Evolutionary conservation across 2,329 filamentous ascomycete genomes (phyloP), one percentile per base, ranked within the genome.

Genomic region (Fusarium falciforme): DNA sequence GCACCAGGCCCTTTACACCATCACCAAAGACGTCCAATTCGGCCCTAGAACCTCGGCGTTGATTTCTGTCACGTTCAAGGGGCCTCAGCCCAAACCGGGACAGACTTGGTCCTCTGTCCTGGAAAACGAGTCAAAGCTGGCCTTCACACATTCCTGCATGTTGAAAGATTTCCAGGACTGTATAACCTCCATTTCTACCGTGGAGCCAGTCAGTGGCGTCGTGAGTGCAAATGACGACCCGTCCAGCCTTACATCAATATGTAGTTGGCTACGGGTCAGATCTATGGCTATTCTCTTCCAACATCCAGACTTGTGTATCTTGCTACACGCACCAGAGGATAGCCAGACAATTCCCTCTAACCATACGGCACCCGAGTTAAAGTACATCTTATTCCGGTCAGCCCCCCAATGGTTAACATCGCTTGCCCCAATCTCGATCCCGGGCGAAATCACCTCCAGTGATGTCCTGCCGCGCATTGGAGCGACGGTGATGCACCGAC

Each of bases 321-420:
- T 89, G 6, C 47, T 87, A 1, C 84, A 84, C 59, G 82, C 85
- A 2, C 67, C 79, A 2, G 77, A 76, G 16, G 63, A 17, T n/a
- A 16, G 69, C 71, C 20, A 31, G n/a, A 10, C 54, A 35, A 55
- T n/a, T 17, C 12, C 7, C 27, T 16, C 27, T 27, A 22, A 22
- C 42, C 40, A 16, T 14, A 29, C 22, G 17, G 29, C 27, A 20
- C 44, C 70, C 3, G 76, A 17, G 22, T 31, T 87, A n/a, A 77
- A 74, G 5, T 86, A 85, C 68, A 65, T 79, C 8, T 77, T 87
- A 5, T 85, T 86, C 74, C 71, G 75, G 42, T 80, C 83, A 12
- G 64, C 59, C 25, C 20, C 47, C 17, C 47, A 38, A 25, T 73
- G 79, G 11, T 66, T 70, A 4, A 44, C 68, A 14, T 78, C 75